Conservation (phyloP, 306 rosid genomes). For the Vicia faba region DNA sequence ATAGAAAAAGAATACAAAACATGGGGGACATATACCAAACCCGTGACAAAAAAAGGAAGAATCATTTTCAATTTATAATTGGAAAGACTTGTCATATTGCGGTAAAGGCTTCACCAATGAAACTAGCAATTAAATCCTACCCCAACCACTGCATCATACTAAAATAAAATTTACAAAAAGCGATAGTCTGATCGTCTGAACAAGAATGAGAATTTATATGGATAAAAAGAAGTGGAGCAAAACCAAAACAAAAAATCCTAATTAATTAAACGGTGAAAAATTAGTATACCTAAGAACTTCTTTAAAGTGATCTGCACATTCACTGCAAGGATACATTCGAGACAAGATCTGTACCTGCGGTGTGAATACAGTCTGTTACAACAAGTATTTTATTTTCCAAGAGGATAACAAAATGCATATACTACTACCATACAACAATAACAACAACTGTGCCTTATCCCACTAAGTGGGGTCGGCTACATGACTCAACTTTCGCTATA, state of each 20-base stretch:
- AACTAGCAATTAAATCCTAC: not conserved
- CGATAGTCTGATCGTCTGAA: conserved; percentile 1
- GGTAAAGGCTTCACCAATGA: not conserved
- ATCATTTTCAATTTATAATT: not conserved
- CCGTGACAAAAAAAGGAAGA: not conserved
- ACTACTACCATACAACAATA: conserved; percentile 12
- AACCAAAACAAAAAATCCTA: conserved; percentile 25
- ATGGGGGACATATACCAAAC: not conserved
- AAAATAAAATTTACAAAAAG: conserved; percentile 14
- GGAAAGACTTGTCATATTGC: not conserved
- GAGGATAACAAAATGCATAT: conserved; percentile 18
- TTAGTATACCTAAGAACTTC: conserved; percentile 68
- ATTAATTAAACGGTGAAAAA: conserved; percentile 18
- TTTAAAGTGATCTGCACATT: conserved; percentile 91
- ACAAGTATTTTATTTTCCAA: conserved; percentile 4
- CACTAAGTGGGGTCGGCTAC: too few species aligned
- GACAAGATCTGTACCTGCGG: conserved; percentile 76
- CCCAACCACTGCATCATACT: not conserved
- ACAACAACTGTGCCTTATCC: too few species aligned
- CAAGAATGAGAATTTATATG: not conserved
- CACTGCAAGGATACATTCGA: conserved; percentile 86
- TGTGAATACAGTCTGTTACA: conserved; percentile 35
- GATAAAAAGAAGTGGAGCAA: conserved; percentile 13
- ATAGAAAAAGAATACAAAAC: not conserved
- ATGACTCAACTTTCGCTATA: too few species aligned